Percentiles rank a stretch among this genome's conserved stretches.
phyloP scores from a whole-genome alignment of 2,329 filamentous ascomycete species.

The Paraphaeosphaeria sporulosa region DNA sequence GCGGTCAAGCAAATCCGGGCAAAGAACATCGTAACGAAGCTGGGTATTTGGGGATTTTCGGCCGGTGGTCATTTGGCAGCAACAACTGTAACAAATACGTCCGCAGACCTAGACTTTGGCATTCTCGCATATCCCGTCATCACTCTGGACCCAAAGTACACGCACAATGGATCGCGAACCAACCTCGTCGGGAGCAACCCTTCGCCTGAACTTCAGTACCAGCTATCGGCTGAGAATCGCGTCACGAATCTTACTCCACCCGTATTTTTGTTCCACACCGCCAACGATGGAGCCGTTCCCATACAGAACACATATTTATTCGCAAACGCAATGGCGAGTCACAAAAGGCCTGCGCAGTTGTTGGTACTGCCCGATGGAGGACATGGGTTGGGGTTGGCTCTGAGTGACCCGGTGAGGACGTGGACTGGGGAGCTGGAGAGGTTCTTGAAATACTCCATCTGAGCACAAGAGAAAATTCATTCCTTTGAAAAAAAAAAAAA shows the following conservation, averaged over 20 bases:
- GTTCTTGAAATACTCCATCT: conserved; percentile 15
- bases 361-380: conserved; percentile 15
- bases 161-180: conserved; percentile 14
- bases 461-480: neutral
- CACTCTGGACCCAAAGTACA: conserved; percentile 15
- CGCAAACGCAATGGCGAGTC: conserved; percentile 15
- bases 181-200: conserved; percentile 15
- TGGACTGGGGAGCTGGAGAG: conserved; percentile 16
- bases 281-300: conserved; percentile 14
- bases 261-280: conserved; percentile 17
- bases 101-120: conserved; percentile 13
- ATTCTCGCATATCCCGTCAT: conserved; percentile 17
- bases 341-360: conserved; percentile 8
- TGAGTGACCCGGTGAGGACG: conserved; percentile 14
- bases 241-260: conserved; percentile 17
- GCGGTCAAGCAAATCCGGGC: conserved; percentile 17
- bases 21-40: conserved; percentile 4
- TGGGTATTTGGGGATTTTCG: conserved; percentile 18
- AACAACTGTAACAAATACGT: conserved; percentile 14
- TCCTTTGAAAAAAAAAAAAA: neutral
- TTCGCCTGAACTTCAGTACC: conserved; percentile 9
- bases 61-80: conserved; percentile 15
- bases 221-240: conserved; percentile 13
- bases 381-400: conserved; percentile 14
- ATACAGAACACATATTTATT: conserved; percentile 14